A percentile compares a stretch with the other conserved stretches of the same genome.
phyloP scores from a whole-genome alignment of 2,329 filamentous ascomycete genomes.

The Albifimbria verrucaria region DNA sequence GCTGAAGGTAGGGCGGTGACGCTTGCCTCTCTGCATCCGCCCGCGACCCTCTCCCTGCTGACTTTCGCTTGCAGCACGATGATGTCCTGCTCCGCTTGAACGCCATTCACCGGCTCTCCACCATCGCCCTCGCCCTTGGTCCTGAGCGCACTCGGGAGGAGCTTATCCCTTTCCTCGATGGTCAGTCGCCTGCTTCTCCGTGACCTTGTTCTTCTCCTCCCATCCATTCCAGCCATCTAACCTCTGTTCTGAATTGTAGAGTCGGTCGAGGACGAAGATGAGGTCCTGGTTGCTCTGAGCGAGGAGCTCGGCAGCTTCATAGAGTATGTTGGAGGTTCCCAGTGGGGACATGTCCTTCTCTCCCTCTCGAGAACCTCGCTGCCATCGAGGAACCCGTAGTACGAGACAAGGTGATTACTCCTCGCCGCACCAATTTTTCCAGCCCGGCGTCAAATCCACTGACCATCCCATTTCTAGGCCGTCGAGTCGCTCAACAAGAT shows the following conservation, averaged over 20 bases:
- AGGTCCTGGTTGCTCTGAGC: slow-evolving; percentile 93
- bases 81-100: slow-evolving; percentile 97
- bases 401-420: slow-evolving; percentile 77
- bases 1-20: slow-evolving; percentile 72
- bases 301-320: slow-evolving; percentile 96
- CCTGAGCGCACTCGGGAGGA: slow-evolving; percentile 96
- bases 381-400: slow-evolving; percentile 98
- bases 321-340: slow-evolving; percentile 93
- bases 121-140: slow-evolving; percentile 93
- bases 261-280: slow-evolving; percentile 98
- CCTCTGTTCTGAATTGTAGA: slow-evolving; percentile 51
- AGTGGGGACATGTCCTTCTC: slow-evolving; percentile 92
- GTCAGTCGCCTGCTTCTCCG: slow-evolving; percentile 52
- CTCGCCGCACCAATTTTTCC: slow-evolving; percentile 15
- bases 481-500: slow-evolving; percentile 99
- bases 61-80: slow-evolving; percentile 70
- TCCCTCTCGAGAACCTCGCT: slow-evolving; percentile 97
- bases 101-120: slow-evolving; percentile 96
- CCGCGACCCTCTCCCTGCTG: slow-evolving; percentile 17
- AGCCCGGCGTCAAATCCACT: slow-evolving; percentile 2
- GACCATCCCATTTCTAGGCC: slow-evolving; percentile 54
- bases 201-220: slow-evolving; percentile 12
- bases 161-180: slow-evolving; percentile 97
- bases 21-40: slow-evolving; percentile 9
- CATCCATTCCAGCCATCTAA: slow-evolving; percentile 12